Conservation (phyloP, 257 asterid species). For the Coffea eugenioides region DNA sequence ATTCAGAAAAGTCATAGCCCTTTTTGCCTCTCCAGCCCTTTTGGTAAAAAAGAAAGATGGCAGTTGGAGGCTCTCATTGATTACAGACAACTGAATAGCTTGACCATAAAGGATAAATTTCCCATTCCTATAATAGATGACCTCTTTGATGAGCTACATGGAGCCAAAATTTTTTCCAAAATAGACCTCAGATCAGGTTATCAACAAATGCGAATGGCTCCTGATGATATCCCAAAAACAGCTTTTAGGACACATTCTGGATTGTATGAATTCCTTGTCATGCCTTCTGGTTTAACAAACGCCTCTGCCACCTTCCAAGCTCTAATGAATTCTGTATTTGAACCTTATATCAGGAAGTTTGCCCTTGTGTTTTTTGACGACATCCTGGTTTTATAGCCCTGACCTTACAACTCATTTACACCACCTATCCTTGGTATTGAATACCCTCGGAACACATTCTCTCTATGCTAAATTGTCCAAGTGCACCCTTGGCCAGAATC, state of each 20-base stretch:
- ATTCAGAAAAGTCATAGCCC: too few species aligned
- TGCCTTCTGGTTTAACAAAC: too few species aligned
- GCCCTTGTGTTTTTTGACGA: background rate
- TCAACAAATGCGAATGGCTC: background rate
- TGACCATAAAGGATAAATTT: background rate
- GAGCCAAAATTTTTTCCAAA: background rate
- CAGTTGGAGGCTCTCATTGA: too few species aligned
- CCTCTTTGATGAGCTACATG: background rate
- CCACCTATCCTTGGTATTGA: too few species aligned
- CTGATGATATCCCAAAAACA: background rate
- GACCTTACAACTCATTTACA: background rate
- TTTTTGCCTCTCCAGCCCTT: too few species aligned
- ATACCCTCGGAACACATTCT: too few species aligned
- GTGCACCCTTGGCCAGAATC: too few species aligned
- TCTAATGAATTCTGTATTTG: background rate
- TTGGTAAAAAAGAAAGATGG: too few species aligned
- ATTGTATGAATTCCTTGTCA: background rate
- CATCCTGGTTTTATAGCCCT: background rate
- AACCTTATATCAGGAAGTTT: background rate
- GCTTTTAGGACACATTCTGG: background rate
- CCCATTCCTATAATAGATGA: background rate
- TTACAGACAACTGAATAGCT: background rate
- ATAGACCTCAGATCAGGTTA: background rate
- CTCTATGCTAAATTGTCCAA: too few species aligned
- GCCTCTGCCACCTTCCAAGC: too few species aligned